Evolutionary conservation across 1,139 yeast genomes (phyloP).

Genomic region (Lodderomyces margitis): DNA sequence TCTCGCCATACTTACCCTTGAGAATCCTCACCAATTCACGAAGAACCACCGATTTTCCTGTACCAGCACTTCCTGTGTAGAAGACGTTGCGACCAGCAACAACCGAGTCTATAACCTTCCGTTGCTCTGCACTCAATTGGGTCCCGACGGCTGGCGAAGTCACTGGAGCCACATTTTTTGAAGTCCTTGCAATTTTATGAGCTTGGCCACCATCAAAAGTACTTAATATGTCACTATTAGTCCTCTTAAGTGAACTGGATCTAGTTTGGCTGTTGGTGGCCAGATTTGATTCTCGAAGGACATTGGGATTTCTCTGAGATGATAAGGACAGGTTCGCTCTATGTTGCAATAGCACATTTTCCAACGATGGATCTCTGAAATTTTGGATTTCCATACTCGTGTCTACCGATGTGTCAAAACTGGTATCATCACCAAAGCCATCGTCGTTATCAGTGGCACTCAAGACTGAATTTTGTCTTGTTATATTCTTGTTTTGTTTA

Average conservation of each 20-base stretch:
- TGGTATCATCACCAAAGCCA: conserved; percentile 23
- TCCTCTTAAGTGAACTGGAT: conserved; percentile 9
- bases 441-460: conserved; percentile 8
- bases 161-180: neutral
- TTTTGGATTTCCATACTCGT: conserved; percentile 29
- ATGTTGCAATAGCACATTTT: neutral
- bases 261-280: neutral
- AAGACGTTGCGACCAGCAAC: conserved; percentile 57
- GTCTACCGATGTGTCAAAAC: conserved; percentile 30
- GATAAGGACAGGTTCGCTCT: conserved; percentile 10
- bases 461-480: conserved; percentile 22
- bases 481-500: conserved; percentile 6
- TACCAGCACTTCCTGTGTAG: conserved; percentile 82
- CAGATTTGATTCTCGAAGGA: neutral
- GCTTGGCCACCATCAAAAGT: conserved; percentile 22
- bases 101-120: conserved; percentile 63
- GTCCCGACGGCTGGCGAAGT: neutral
- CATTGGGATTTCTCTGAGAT: conserved; percentile 1
- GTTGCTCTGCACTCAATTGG: conserved; percentile 58
- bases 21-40: conserved; percentile 52
- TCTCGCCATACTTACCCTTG: conserved; percentile 32
- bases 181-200: conserved; percentile 19
- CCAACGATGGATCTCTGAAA: conserved; percentile 23
- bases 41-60: conserved; percentile 79
- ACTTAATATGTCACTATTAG: conserved; percentile 11